These are phyloP conservation scores for Litchi chinensis DNA, from an alignment of 345 rosid genomes.

Conservation along the genomic window DNA sequence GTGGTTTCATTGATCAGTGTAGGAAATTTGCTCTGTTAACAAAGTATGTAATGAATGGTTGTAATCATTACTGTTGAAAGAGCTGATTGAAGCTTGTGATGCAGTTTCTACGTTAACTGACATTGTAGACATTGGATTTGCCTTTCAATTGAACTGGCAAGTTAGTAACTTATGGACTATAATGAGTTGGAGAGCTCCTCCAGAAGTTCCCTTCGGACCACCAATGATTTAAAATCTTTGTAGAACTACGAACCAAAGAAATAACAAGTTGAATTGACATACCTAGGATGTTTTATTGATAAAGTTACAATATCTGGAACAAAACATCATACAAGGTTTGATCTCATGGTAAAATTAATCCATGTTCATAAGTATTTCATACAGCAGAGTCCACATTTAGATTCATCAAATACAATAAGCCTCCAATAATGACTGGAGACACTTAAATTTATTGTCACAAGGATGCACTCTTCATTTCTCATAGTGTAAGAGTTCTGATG, in stretches of 20 bases:
- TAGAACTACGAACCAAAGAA: too few species aligned
- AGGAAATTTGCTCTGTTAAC: not conserved
- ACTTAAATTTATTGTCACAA: not conserved
- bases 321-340: not conserved
- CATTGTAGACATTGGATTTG: not conserved
- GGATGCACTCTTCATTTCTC: not conserved
- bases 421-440: not conserved
- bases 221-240: too few species aligned
- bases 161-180: too few species aligned
- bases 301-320: not conserved
- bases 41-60: not conserved
- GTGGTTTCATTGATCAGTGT: not conserved
- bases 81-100: not conserved
- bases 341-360: not conserved
- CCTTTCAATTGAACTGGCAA: not conserved
- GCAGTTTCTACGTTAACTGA: not conserved
- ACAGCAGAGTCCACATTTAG: not conserved
- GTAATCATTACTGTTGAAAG: not conserved
- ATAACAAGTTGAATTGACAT: not conserved
- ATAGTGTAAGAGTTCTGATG: not conserved
- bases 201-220: too few species aligned
- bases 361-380: not conserved
- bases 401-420: not conserved
- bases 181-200: too few species aligned
- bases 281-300: not conserved